phyloP scores from a whole-genome alignment of 345 rosid species.

The Viola odorata region DNA sequence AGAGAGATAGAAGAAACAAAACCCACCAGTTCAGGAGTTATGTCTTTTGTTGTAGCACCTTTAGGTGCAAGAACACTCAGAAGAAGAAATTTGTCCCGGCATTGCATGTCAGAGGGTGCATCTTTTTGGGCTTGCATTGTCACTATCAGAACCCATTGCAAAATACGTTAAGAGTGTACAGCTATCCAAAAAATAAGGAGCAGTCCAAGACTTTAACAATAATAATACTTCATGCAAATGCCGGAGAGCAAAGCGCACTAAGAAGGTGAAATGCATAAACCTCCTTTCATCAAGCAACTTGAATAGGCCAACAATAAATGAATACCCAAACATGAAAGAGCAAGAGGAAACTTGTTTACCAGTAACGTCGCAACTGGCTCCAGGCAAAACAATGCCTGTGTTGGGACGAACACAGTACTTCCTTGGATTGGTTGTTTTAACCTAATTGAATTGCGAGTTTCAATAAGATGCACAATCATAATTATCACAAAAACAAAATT shows the following conservation, averaged over 20 bases:
- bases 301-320: neutral
- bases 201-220: neutral
- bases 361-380: slow-evolving; percentile 54
- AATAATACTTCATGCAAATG: neutral
- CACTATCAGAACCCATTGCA: slow-evolving; percentile 37
- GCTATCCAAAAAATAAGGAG: neutral
- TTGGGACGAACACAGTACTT: slow-evolving; percentile 87
- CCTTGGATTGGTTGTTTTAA: slow-evolving; percentile 82
- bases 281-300: neutral
- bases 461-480: neutral
- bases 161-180: slow-evolving; percentile 4
- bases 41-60: slow-evolving; percentile 51
- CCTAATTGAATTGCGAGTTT: slow-evolving; percentile 31
- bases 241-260: neutral
- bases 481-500: slow-evolving; percentile 1
- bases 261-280: neutral
- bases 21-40: slow-evolving; percentile 60
- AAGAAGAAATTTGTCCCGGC: slow-evolving; percentile 86
- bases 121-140: slow-evolving; percentile 93
- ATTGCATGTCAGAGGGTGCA: slow-evolving; percentile 73
- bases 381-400: slow-evolving; percentile 61
- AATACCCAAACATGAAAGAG: neutral
- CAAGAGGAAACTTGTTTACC: slow-evolving; percentile 27
- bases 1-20: neutral
- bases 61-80: slow-evolving; percentile 60